Evolutionary conservation across 352 stramenopile genomes (phyloP).

Genomic region (Phytophthora crassamura): DNA sequence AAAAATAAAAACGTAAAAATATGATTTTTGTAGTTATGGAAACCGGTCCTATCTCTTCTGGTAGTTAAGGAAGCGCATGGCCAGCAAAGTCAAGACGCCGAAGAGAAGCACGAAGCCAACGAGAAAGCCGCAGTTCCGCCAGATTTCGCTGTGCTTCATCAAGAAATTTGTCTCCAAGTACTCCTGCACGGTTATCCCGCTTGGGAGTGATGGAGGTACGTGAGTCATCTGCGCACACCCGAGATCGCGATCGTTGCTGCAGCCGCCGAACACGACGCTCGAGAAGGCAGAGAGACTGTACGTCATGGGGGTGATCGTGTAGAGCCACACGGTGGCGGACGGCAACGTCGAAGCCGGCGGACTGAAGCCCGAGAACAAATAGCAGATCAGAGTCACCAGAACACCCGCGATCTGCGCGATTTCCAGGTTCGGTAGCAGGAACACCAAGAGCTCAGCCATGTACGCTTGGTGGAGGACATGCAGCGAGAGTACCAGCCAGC

Average conservation of each 20-base stretch:
- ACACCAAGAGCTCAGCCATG: slow-evolving; percentile 37
- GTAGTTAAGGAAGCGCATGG: slow-evolving; percentile 20
- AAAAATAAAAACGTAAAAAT: no score
- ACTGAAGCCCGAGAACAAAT: slow-evolving; percentile 42
- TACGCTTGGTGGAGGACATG: slow-evolving; percentile 38
- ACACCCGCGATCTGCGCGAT: slow-evolving; percentile 28
- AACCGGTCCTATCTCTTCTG: slow-evolving; percentile 17
- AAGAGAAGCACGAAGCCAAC: slow-evolving; percentile 18
- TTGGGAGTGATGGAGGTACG: neutral
- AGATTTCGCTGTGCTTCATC: no score
- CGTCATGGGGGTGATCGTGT: slow-evolving; percentile 28
- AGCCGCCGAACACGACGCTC: slow-evolving; percentile 33
- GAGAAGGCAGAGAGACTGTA: slow-evolving; percentile 43
- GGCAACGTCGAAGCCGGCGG: no score
- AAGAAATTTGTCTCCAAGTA: slow-evolving; percentile 4
- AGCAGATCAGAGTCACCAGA: slow-evolving; percentile 38
- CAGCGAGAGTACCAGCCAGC: slow-evolving; percentile 21
- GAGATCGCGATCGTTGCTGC: neutral
- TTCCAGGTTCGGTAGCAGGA: slow-evolving; percentile 37
- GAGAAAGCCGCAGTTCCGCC: slow-evolving; percentile 19
- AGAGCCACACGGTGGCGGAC: slow-evolving; percentile 15
- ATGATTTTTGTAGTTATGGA: slow-evolving; percentile 5
- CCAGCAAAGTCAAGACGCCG: slow-evolving; percentile 25
- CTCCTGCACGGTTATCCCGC: neutral
- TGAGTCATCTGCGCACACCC: slow-evolving; percentile 7